A percentile compares a stretch with the other conserved stretches of the same genome.
Conservation (phyloP, 139 green algal genomes). For the Penium margaritaceum region DNA sequence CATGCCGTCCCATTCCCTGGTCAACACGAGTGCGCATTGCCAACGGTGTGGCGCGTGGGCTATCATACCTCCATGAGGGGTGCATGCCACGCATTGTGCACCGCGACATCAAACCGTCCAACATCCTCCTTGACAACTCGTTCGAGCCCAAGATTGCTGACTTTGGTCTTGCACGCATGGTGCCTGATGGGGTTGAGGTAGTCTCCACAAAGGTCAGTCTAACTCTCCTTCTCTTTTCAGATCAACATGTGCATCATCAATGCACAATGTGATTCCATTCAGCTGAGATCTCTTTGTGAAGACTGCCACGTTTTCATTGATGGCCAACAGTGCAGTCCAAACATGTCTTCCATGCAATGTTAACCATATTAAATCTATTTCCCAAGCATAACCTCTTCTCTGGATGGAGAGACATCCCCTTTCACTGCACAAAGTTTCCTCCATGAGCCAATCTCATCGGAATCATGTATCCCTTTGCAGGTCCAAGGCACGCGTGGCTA, state of each 20-base stretch:
- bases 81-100: constrained; percentile 19
- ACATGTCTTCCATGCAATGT: background rate
- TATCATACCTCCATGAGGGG: constrained; percentile 17
- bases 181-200: constrained; percentile 12
- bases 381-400: background rate
- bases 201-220: constrained; percentile 11
- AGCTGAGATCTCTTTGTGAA: background rate
- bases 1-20: too few species aligned
- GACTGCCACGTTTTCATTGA: too few species aligned
- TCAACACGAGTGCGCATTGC: too few species aligned
- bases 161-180: constrained; percentile 11
- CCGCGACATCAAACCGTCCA: constrained; percentile 25
- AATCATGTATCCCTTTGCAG: constrained; percentile 9
- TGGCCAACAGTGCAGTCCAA: too few species aligned
- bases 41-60: too few species aligned
- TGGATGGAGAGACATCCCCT: background rate
- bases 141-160: constrained; percentile 29
- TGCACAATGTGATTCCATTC: background rate
- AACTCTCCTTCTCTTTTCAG: too few species aligned
- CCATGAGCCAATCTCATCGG: background rate
- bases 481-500: constrained; percentile 54
- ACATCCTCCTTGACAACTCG: constrained; percentile 13
- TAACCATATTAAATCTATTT: background rate
- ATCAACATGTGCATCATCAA: background rate
- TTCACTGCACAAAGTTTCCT: background rate